Evolutionary conservation across 495 filamentous ascomycete genomes (phyloP), one percentile per base, ranked within the genome.

Genomic region (Trichocladium antarcticum): DNA sequence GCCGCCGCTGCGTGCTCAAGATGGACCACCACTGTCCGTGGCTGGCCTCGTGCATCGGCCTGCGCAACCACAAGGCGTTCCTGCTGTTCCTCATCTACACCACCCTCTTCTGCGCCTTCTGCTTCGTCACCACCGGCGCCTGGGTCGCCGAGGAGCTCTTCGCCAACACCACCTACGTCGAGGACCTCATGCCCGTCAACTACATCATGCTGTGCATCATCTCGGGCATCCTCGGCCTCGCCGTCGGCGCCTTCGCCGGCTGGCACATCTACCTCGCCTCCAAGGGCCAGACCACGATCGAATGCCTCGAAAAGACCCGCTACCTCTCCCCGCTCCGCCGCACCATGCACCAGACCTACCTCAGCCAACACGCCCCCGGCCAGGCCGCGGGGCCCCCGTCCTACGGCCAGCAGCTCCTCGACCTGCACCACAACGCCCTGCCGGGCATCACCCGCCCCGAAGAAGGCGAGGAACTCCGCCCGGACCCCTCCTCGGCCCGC

Each of bases 1-100:
- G 92, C 66, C 79, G 81, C 47, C 81, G 83, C 52, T 98, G 92
- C 63, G 90, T 98, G 10, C 72, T 97, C 60, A 97, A 97, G 68
- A 98, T 98, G 92, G 92, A 98, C 64, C 92, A 98, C 65, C 92
- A 98, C 69, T 98, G 92, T 58, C 92, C 92, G 6, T 98, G 92
- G 92, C 75, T 97, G 40, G 92, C 93, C 16, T 96, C 87, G 3
- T 98, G 92, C 61, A 84, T 98, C 39, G 93, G 93, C 20, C 68
- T 98, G 48, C 76, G 79, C 57, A 98, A 97, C 67, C 94, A 96
- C 73, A 97, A 97, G 65, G 74, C 89, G 5, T 98, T 98, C 63
- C 61, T 98, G 31, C 75, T 97, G 8, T 98, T 98, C 66, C 75
- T 98, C 21, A 83, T 93, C 45, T 97, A 98, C 62, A 87, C 86